Evolutionary conservation across 2,329 filamentous ascomycete species (phyloP), one percentile per base, ranked within the genome.

Genomic region (Microcyclospora tardicrescens): DNA sequence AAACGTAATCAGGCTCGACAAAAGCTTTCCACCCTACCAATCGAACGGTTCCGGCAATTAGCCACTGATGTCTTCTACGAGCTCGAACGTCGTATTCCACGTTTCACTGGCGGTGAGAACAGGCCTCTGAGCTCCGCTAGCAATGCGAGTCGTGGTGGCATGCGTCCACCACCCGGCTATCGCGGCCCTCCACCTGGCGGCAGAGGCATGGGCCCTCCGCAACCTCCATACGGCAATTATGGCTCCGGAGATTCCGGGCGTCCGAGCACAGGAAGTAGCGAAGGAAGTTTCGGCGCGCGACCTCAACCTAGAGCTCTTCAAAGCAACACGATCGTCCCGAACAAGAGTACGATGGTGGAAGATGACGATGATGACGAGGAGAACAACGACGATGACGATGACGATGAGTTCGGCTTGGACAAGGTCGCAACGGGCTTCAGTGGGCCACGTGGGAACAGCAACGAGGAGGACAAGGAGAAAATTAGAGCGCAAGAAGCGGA

Each of bases 1-100:
- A 98, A 96, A 64, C 81, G 91, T 46, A 98, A 98, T 58, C 87
- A 96, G 60, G 91, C 91, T n/a, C 77, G 91, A 31, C 86, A 95
- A 61, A 93, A 93, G 60, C 74, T 98, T 14, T 89, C 86, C 0
- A 93, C 87, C 0, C 73, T 98, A 11, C 85, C 86, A 2, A 78
- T 82, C 15, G 79, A 84, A 16, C 73, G 89, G 41, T 98, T 98
- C 57, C 76, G 84, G 50, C 87, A 96, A 55, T 71, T 98, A 6
- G 89, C 86, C 9, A 94, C 86, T 32, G 91, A 98, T 62, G 89
- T 98, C 13, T 96, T 91, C 58, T 93, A 84, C 62, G 91, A 98
- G 60, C 67, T 96, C 43, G 91, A 96, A 61, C 73, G 91, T 46
- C 73, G 91, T 36, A 93, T 91, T 58, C 91, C 91, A 5, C 72